Evolutionary conservation across 129 eudicot genomes (phyloP).

Genomic region (Tagetes patula): DNA sequence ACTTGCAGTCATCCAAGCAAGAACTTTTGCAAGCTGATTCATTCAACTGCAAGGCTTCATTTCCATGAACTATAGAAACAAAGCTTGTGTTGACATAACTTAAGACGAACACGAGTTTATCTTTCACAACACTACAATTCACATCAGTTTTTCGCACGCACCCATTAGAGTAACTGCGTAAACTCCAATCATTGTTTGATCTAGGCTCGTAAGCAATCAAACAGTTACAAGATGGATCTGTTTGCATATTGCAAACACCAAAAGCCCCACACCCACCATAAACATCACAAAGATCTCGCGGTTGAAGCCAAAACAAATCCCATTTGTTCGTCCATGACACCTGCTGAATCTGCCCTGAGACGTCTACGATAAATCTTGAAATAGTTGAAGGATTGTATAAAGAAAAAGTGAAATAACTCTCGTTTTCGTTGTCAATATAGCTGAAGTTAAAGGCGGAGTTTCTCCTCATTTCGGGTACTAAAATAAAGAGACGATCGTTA

Average conservation of each 20-base stretch:
- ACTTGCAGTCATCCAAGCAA: conserved; percentile 23
- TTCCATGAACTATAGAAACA: not conserved
- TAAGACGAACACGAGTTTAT: not conserved
- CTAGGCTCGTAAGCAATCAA: conserved; percentile 39
- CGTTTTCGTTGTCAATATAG: conserved; percentile 43
- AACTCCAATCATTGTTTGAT: conserved; percentile 23
- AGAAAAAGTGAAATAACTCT: conserved; percentile 52
- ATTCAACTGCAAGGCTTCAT: not conserved
- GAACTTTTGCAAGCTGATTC: conserved; percentile 25
- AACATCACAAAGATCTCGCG: conserved; percentile 40
- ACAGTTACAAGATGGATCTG: conserved; percentile 35
- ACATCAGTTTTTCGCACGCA: conserved; percentile 34
- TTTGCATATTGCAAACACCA: conserved; percentile 41
- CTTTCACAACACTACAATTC: conserved; percentile 8
- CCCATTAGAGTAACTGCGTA: conserved; percentile 28
- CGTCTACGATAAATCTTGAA: conserved; percentile 31
- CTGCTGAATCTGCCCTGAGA: not conserved
- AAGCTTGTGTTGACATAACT: not conserved
- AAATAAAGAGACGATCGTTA: conserved; percentile 27
- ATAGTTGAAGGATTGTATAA: conserved; percentile 18
- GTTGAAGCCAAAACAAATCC: conserved; percentile 52
- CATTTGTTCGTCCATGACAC: conserved; percentile 41
- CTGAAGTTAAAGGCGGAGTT: conserved; percentile 30
- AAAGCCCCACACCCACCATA: conserved; percentile 52
- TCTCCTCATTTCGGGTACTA: conserved; percentile 50